These are phyloP conservation scores for Pelagomonas calceolata DNA, from an alignment of 108 stramenopile species.

Conservation along the genomic window DNA sequence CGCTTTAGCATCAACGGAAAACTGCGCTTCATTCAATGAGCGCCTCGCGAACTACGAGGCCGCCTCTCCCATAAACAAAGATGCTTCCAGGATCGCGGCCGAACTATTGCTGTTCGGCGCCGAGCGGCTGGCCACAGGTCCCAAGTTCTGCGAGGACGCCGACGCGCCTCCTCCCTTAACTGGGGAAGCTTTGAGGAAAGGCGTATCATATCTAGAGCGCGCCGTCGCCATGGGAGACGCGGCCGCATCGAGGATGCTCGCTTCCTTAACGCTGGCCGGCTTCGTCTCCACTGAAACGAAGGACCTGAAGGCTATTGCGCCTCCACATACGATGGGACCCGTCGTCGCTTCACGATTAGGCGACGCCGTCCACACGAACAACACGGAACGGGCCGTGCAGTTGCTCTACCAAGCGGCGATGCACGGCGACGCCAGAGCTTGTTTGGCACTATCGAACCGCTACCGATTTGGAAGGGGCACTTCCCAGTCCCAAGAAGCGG, in stretches of 20 bases:
- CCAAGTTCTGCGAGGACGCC: not conserved
- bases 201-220: not conserved
- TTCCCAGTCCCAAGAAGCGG: not conserved
- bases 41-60: not conserved
- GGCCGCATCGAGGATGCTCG: not conserved
- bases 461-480: not conserved
- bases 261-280: not conserved
- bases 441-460: not conserved
- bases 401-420: not conserved
- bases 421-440: not conserved
- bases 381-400: not conserved
- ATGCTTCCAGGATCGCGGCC: not conserved
- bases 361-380: not conserved
- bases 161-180: not conserved
- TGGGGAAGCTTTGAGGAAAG: not conserved
- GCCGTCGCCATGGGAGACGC: not conserved
- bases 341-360: too few species aligned
- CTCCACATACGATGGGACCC: too few species aligned
- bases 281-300: not conserved
- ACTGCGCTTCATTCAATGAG: not conserved
- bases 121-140: not conserved
- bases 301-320: too few species aligned
- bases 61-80: not conserved
- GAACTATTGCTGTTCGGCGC: slow-evolving; percentile 4
- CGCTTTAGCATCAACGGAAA: not conserved